Conservation (phyloP, 108 stramenopile genomes). For the Cyclotella choctawhatcheeana region DNA sequence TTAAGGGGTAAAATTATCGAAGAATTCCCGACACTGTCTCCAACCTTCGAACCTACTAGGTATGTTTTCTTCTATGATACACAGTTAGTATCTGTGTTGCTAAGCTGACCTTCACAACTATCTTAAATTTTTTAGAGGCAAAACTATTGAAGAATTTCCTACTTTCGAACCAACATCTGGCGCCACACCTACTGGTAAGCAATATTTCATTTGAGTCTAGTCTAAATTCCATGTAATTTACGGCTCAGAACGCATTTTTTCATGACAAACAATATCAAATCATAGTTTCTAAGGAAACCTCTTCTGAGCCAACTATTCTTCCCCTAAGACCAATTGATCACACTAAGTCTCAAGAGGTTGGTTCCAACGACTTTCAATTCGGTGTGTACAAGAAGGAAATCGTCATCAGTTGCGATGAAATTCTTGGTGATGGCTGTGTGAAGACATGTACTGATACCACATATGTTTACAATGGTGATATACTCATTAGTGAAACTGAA, state of each 20-base stretch:
- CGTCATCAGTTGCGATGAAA: constrained; percentile 12
- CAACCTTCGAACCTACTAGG: background rate
- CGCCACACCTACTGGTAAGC: background rate
- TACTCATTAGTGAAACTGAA: constrained; percentile 10
- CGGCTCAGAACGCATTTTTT: too few species aligned
- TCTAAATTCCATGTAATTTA: too few species aligned
- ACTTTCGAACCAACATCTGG: too few species aligned
- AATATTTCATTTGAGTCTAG: too few species aligned
- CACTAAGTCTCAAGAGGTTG: background rate
- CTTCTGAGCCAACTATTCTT: background rate
- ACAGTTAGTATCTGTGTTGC: too few species aligned
- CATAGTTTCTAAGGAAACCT: constrained; percentile 12
- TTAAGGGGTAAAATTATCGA: background rate
- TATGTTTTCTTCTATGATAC: too few species aligned
- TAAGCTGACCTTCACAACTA: too few species aligned
- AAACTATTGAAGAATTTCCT: too few species aligned
- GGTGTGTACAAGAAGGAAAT: constrained; percentile 16
- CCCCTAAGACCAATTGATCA: background rate
- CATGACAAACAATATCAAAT: too few species aligned
- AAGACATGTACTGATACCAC: constrained; percentile 8
- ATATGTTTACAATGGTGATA: constrained; percentile 14
- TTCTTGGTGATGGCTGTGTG: background rate
- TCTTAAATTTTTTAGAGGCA: too few species aligned
- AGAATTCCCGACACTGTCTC: background rate
- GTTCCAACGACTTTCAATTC: constrained; percentile 8